Evolutionary conservation across 495 filamentous ascomycete species (phyloP), one percentile per base, ranked within the genome.

Genomic region (Xylaria intraflava): DNA sequence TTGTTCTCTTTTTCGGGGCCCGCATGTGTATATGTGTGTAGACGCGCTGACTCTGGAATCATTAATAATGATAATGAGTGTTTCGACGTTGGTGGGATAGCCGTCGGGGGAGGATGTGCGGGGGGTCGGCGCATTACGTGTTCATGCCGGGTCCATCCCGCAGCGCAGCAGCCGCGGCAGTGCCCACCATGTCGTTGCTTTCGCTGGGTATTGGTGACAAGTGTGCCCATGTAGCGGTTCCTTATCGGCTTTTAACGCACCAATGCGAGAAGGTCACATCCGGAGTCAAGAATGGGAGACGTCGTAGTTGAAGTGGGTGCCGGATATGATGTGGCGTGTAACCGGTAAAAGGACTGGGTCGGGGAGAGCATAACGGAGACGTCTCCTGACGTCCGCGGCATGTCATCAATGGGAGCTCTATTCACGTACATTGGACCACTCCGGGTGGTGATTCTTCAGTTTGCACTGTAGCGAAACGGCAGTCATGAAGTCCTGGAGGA

Each of bases 351-450:
- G n/a, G n/a, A n/a, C n/a, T n/a, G n/a, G n/a, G n/a, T n/a, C n/a
- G 9, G 35, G n/a, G 35, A 38, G 2, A n/a, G 2, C 35, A 38
- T 6, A 38, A 38, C 16, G n/a, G 35, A 17, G 9, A 11, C 31
- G 14, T 33, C 7, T 7, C 14, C 10, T 35, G 22, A 35, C 17
- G 19, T 27, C 47, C 33, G 44, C 51, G 47, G 39, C 40, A 57
- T 46, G 35, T 12, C 38, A 27, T 53, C 41, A 23, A 51, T 36
- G 49, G 19, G 42, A 38, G 49, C 26, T 29, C 33, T 42, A 8
- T 33, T 27, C 27, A 58, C 70, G 58, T 68, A 83, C 80, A 62
- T 85, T 85, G 10, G 78, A 78, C 80, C 82, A 84, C 54, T 84
- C 81, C 1, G 82, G 81, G 57, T 85, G 82, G 57, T 85, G 81